Percentiles rank a stretch among this genome's conserved stretches.
Conservation (phyloP, 768 basidiomycete genomes). For the Pisolithus orientalis region DNA sequence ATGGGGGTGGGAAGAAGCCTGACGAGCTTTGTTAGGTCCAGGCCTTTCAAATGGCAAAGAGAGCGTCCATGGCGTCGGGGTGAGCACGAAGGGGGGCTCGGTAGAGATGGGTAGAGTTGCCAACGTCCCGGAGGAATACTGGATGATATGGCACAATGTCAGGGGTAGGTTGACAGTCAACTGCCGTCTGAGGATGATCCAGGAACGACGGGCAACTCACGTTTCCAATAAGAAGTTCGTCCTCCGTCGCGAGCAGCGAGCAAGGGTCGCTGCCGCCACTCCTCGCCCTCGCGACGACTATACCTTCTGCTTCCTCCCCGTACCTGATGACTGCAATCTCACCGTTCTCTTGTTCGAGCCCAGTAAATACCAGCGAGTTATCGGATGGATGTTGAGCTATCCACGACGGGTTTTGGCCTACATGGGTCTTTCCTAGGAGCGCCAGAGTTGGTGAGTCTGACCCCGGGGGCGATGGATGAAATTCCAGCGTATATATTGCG, state of each 20-base stretch:
- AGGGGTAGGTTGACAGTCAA: neutral
- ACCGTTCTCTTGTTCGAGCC: conserved; percentile 64
- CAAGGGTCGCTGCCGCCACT: conserved; percentile 58
- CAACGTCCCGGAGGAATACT: conserved; percentile 70
- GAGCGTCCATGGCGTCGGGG: conserved; percentile 29
- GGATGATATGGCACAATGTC: neutral
- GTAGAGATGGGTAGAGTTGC: conserved; percentile 49
- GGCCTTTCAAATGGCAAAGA: conserved; percentile 39
- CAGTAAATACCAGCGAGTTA: conserved; percentile 55
- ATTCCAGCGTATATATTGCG: conserved; percentile 55
- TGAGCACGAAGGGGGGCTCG: conserved; percentile 39
- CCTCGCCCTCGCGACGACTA: conserved; percentile 39
- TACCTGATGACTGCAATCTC: conserved; percentile 54
- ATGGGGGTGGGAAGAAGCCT: conserved; percentile 73
- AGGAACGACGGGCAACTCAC: conserved; percentile 38
- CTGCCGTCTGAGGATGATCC: neutral
- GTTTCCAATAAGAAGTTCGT: conserved; percentile 63
- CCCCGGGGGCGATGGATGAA: conserved; percentile 50
- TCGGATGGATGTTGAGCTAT: conserved; percentile 55
- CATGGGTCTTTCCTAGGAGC: conserved; percentile 36
- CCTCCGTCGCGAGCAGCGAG: conserved; percentile 49
- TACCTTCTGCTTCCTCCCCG: conserved; percentile 45
- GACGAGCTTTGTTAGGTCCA: conserved; percentile 63
- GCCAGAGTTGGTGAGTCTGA: conserved; percentile 49
- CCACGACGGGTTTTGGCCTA: conserved; percentile 73